Percentiles rank a stretch among this genome's conserved stretches.
Conservation (phyloP, 2,329 filamentous ascomycete species). For the Trichocomaceae sp. region DNA sequence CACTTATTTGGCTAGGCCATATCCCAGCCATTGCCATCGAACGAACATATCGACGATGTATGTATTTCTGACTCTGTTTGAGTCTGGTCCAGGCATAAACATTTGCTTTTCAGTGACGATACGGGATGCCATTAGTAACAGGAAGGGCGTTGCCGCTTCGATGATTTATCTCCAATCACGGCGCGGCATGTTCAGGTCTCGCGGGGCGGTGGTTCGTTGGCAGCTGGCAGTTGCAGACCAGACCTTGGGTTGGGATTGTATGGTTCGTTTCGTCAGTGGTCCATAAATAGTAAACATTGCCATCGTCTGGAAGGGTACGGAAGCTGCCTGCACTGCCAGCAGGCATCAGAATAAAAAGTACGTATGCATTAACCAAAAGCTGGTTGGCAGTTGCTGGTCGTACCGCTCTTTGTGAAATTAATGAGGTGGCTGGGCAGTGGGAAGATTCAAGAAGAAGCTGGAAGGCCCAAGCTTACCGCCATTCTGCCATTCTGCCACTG, state of each 20-base stretch:
- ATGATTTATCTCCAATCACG: constrained; percentile 7
- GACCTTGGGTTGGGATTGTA: neutral
- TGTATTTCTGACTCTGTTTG: neutral
- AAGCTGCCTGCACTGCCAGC: neutral
- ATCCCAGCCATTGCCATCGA: no score
- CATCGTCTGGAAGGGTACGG: neutral
- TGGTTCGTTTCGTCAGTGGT: constrained; percentile 1
- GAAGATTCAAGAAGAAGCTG: no score
- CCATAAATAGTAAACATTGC: neutral
- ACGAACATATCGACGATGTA: no score
- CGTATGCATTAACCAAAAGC: no score
- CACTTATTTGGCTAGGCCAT: no score
- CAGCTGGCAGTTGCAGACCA: neutral
- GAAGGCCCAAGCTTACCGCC: constrained; percentile 10
- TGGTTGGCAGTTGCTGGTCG: no score
- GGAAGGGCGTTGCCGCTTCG: constrained; percentile 1
- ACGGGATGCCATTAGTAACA: neutral
- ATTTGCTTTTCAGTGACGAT: neutral
- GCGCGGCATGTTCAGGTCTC: neutral
- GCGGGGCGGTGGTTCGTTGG: neutral
- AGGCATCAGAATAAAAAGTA: neutral
- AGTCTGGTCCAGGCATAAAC: neutral
- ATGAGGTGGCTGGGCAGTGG: constrained; percentile 2
- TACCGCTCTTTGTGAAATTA: neutral
- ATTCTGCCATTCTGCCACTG: constrained; percentile 15